phyloP scores from a whole-genome alignment of 192 early-diverging fungal genomes.

The Coemansia sp. region DNA sequence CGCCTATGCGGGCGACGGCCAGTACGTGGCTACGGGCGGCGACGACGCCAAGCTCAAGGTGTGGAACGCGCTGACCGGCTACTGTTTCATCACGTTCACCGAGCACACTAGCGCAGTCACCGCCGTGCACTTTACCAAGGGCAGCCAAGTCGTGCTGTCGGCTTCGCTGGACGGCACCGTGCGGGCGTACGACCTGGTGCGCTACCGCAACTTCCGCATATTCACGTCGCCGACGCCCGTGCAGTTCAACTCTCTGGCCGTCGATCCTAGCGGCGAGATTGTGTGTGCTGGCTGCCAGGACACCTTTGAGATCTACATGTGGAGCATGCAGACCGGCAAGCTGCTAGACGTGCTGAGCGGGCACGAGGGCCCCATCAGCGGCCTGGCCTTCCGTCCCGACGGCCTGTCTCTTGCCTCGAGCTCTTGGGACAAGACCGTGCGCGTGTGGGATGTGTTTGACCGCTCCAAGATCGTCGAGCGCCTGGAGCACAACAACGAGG shows the following conservation, averaged over 20 bases:
- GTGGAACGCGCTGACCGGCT: constrained; percentile 96
- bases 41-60: constrained; percentile 98
- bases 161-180: constrained; percentile 97
- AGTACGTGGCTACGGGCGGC: constrained; percentile 93
- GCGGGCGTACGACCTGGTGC: constrained; percentile 95
- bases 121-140: constrained; percentile 89
- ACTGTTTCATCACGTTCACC: constrained; percentile 97
- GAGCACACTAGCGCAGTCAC: constrained; percentile 86
- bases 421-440: constrained; percentile 92
- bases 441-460: constrained; percentile 95
- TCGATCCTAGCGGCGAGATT: constrained; percentile 96
- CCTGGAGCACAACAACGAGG: constrained; percentile 80
- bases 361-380: constrained; percentile 90
- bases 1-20: constrained; percentile 90
- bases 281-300: constrained; percentile 94
- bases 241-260: constrained; percentile 92
- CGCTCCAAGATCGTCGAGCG: constrained; percentile 78
- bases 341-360: constrained; percentile 92
- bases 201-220: constrained; percentile 98
- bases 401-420: constrained; percentile 81
- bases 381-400: constrained; percentile 83
- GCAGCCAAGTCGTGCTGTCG: constrained; percentile 89
- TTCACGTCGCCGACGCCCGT: constrained; percentile 95
- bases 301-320: constrained; percentile 96
- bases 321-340: constrained; percentile 99